Base-by-base conservation (phyloP, 176 grass and related monocot genomes). In the Dendrocalamus sinicus region DNA sequence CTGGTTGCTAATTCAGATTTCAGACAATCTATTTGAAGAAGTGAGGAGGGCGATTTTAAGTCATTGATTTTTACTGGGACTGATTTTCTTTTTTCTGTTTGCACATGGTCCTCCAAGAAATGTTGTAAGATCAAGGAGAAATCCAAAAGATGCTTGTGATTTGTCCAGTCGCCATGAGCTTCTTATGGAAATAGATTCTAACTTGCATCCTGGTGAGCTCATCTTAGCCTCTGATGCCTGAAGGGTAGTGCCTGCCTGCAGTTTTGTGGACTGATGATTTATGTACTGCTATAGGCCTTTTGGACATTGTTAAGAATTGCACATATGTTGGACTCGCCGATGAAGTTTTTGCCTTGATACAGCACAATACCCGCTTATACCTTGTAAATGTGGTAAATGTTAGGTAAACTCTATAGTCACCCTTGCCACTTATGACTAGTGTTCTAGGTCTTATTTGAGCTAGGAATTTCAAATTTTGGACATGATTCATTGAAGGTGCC, bases 321-420 rank as follows among this genome's bases (percentile, higher is more conserved):
- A 95, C 93, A 74, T 98, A 95, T 92, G 88, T 98, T 91, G 93
- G 95, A 62, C 77, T 98, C 87, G 88, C 89, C 45, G 91, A 95
- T 86, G 95, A 98, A 83, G 83, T 89, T 74, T 93, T 95, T 62
- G 93, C 95, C 26, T 88, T 95, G 83, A 85, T 98, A 75, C 93
- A 98, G 40, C 85, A 98, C 51, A 93, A 81, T 88, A 95, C 91
- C 67, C 86, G 78, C 66, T 66, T 98, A 79, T 98, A 98, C 85
- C 93, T 98, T 80, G 89, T 95, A 64, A 89, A 98, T 92, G 87
- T 98, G 44, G 91, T 95, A 75, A 95, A 92, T 86, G 50, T 95
- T 70, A 93, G 95, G 95, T 95, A 91, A 59, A 77, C 15, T 20
- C 8, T 67, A 24, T 26, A 43, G 22, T 83, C 14, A 26, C 54